A percentile compares a stretch with the other conserved stretches of the same genome.
Evolutionary conservation across 1,284 basidiomycete species (phyloP).

Genomic region (Austroboletus niveus): DNA sequence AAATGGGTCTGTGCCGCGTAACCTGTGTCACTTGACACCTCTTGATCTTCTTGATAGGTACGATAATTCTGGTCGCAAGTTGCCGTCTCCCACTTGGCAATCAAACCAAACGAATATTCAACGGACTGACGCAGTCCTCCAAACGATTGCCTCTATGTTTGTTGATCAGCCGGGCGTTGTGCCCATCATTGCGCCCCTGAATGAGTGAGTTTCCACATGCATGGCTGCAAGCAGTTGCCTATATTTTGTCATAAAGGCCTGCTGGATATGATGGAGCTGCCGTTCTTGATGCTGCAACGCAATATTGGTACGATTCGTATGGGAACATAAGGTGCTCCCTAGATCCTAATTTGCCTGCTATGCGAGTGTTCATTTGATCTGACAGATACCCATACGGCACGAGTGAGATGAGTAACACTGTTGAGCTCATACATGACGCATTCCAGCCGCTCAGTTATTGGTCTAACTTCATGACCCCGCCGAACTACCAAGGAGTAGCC

Average conservation of each 20-base stretch:
- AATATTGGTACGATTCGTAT: constrained; percentile 77
- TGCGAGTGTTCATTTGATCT: constrained; percentile 2
- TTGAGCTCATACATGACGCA: constrained; percentile 81
- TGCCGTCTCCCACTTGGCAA: constrained; percentile 71
- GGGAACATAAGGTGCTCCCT: constrained; percentile 64
- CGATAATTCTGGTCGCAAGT: constrained; percentile 82
- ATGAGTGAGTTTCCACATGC: constrained; percentile 54
- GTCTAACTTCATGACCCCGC: constrained; percentile 63
- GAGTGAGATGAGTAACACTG: constrained; percentile 54
- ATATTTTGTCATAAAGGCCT: constrained; percentile 50
- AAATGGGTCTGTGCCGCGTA: constrained; percentile 55
- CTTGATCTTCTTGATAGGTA: constrained; percentile 44
- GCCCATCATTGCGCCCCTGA: constrained; percentile 71
- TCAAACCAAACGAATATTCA: constrained; percentile 62
- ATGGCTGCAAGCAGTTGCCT: not conserved
- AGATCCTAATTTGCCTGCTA: not conserved
- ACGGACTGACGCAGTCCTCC: constrained; percentile 70
- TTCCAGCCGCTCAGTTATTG: constrained; percentile 80
- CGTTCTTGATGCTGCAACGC: constrained; percentile 55
- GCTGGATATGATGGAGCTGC: constrained; percentile 64
- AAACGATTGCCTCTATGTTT: constrained; percentile 61
- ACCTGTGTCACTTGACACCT: not conserved
- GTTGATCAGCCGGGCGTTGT: constrained; percentile 56
- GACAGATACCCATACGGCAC: constrained; percentile 59
- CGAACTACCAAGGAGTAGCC: constrained; percentile 64